These are phyloP conservation scores for Penicillium occitanis DNA, from an alignment of 2,329 filamentous ascomycete species.

Conservation along the genomic window DNA sequence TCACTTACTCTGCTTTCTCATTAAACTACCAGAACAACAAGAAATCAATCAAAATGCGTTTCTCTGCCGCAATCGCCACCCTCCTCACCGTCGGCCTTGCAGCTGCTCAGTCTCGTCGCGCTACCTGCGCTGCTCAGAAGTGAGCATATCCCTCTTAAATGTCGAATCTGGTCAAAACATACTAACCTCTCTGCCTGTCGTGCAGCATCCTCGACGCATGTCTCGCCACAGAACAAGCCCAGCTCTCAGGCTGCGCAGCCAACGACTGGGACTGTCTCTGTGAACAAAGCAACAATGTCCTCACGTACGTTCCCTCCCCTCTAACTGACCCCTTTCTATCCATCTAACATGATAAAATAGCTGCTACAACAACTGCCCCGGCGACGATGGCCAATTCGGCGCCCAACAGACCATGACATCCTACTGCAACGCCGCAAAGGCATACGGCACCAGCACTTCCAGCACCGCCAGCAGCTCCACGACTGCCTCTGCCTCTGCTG, in stretches of 20 bases:
- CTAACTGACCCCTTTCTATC: conserved; percentile 18
- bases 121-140: conserved; percentile 26
- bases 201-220: conserved; percentile 53
- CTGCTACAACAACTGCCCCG: conserved; percentile 66
- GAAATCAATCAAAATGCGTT: conserved; percentile 22
- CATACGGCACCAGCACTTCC: conserved; percentile 31
- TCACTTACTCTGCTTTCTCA: not conserved
- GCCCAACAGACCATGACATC: conserved; percentile 35
- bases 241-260: conserved; percentile 44
- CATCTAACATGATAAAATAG: conserved; percentile 28
- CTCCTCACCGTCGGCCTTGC: conserved; percentile 23
- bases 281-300: conserved; percentile 53
- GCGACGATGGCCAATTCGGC: conserved; percentile 40
- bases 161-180: not conserved
- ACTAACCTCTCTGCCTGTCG: not conserved
- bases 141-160: conserved; percentile 7
- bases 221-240: conserved; percentile 41
- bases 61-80: conserved; percentile 20
- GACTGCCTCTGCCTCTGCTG: conserved; percentile 16
- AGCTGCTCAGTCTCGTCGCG: conserved; percentile 18
- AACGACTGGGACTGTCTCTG: conserved; percentile 61
- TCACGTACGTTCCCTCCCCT: conserved; percentile 42
- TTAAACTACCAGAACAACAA: not conserved
- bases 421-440: conserved; percentile 47
- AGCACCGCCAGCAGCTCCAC: conserved; percentile 19